Base-by-base conservation (phyloP, 2,329 filamentous ascomycete genomes). In the Pseudogymnoascus sp. region DNA sequence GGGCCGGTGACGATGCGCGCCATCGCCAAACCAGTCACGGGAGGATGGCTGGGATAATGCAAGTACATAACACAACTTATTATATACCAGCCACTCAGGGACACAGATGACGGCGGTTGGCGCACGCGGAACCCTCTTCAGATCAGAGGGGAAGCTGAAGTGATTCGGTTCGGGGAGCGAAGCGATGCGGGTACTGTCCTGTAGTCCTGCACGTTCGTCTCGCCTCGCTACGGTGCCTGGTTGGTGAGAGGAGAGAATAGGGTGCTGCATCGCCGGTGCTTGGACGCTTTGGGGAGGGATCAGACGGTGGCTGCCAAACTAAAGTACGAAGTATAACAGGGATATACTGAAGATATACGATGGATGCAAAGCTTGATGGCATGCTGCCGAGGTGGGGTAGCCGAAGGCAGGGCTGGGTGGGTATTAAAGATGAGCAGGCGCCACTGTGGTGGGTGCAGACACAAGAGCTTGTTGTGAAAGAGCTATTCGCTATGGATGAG, bases 371-470 rank as follows among this genome's bases (percentile, higher is more conserved):
- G 49, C 49, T 55, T 55, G 49, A 55, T 9, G 28, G 49, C 28
- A 6, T 55, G 49, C n/a, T 55, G 49, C 49, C 49, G 49, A 55
- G 49, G 28, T 55, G 49, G 49, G 49, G 49, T 55, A 55, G 25
- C 28, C 49, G 49, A 55, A 35, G 49, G 49, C 49, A 55, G 49
- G 49, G 49, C 49, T 35, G 49, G 49, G 49, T 55, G 49, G 28
- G 49, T 55, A 55, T 55, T 55, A 55, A 55, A 55, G 49, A 55
- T 55, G 49, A 35, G n/a, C 49, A 55, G 58, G 38, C 58, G 58
- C 58, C 38, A 35, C 33, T 25, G 58, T 60, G 58, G 58, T 40
- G 33, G 38, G 58, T 60, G 58, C 35, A 60, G 21, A 60, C 38
- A 25, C 33, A 25, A 60, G 35, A 60, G 38, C 58, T 60, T 60